A percentile compares a stretch with the other conserved stretches of the same genome.
Evolutionary conservation across 495 filamentous ascomycete species (phyloP).

Genomic region (Podospora bellae-mahoneyi): DNA sequence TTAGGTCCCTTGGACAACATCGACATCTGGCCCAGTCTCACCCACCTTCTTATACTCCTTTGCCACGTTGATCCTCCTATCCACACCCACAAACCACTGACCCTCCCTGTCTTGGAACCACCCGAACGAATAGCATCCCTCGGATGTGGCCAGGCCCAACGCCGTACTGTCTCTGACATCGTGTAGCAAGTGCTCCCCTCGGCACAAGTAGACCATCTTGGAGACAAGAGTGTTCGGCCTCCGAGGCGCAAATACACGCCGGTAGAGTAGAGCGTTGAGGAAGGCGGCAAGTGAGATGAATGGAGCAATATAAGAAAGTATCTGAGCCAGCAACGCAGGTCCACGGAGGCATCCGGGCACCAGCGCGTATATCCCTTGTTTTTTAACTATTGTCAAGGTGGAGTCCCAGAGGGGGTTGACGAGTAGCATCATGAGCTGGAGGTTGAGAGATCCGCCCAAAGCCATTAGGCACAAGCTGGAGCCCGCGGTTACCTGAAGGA

Average conservation of each 20-base stretch:
- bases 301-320: neutral
- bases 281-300: neutral
- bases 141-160: neutral
- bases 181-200: neutral
- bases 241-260: neutral
- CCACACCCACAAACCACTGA: neutral
- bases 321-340: neutral
- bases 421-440: neutral
- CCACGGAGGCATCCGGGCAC: neutral
- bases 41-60: neutral
- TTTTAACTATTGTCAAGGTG: neutral
- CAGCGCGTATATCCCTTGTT: neutral
- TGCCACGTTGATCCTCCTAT: neutral
- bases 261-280: neutral
- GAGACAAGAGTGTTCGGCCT: neutral
- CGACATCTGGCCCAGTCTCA: neutral
- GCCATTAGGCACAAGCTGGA: neutral
- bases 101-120: neutral
- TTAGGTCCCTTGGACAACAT: neutral
- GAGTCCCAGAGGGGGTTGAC: neutral
- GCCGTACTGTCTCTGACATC: neutral
- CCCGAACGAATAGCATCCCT: neutral
- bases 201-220: neutral
- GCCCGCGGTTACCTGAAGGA: neutral
- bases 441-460: neutral